Conservation (phyloP, 495 filamentous ascomycete genomes). For the Talaromyces proteolyticus region DNA sequence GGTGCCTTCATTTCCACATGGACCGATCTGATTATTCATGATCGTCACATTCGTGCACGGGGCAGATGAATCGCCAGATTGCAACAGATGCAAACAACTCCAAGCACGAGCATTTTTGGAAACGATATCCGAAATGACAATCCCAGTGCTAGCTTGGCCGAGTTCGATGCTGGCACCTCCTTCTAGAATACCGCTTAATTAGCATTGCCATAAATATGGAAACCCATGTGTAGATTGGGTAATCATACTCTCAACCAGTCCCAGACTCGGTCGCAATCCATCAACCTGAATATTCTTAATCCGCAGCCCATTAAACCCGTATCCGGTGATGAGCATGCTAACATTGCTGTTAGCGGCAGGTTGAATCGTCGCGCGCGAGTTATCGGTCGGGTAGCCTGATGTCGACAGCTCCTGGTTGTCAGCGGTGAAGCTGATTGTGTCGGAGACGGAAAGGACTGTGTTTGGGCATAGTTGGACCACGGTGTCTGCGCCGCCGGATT, state of each 20-base stretch:
- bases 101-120: constrained; percentile 12
- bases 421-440: constrained; percentile 10
- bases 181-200: neutral
- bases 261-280: constrained; percentile 7
- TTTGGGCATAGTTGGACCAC: constrained; percentile 11
- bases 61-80: constrained; percentile 5
- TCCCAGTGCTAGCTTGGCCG: constrained; percentile 1
- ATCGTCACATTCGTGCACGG: constrained; percentile 13
- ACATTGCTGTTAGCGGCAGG: constrained; percentile 6
- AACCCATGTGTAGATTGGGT: neutral
- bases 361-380: constrained; percentile 3
- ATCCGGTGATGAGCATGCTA: constrained; percentile 8
- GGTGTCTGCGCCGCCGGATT: constrained; percentile 5
- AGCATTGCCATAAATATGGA: neutral
- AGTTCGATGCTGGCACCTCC: constrained; percentile 6
- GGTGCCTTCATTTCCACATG: constrained; percentile 9
- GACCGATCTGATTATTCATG: constrained; percentile 13
- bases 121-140: constrained; percentile 8
- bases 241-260: neutral
- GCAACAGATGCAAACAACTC: constrained; percentile 13
- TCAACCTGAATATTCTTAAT: constrained; percentile 12
- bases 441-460: constrained; percentile 9
- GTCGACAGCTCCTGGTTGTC: constrained; percentile 14
- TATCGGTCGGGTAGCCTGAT: constrained; percentile 11
- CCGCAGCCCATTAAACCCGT: constrained; percentile 2